Conservation (phyloP, 768 basidiomycete species). For the Lentinula lateritia region DNA sequence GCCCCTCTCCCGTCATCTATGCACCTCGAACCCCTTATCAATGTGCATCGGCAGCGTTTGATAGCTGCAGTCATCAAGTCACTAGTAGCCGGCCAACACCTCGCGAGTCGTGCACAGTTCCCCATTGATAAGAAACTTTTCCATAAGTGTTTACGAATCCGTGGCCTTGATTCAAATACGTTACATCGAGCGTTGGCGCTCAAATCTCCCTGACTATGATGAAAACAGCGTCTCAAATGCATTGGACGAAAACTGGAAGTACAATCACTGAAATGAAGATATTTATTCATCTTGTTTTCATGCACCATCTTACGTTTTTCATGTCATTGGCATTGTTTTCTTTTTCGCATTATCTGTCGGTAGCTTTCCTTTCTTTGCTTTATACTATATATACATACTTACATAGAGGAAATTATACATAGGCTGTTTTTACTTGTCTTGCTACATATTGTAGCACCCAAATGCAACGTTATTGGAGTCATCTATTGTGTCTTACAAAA, state of each 20-base stretch:
- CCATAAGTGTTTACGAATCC: constrained; percentile 66
- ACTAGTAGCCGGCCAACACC: constrained; percentile 77
- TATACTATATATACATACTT: not conserved
- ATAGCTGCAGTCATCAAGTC: constrained; percentile 79
- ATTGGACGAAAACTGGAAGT: not conserved
- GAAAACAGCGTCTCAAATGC: not conserved
- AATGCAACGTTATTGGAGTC: not conserved
- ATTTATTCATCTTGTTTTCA: not conserved
- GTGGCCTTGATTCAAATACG: constrained; percentile 54
- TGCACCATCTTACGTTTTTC: not conserved
- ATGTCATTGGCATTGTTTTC: not conserved
- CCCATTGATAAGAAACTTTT: constrained; percentile 71
- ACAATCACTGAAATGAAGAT: not conserved
- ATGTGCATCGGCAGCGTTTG: constrained; percentile 82
- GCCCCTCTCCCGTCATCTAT: constrained; percentile 70
- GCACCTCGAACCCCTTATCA: constrained; percentile 80
- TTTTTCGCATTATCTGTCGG: not conserved
- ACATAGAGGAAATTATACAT: not conserved
- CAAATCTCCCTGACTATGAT: constrained; percentile 15
- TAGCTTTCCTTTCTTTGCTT: not conserved
- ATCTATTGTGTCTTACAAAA: too few relatives aligned
- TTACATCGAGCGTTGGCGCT: constrained; percentile 41
- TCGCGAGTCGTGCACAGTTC: constrained; percentile 67
- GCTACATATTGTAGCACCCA: not conserved
- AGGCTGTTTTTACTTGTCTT: not conserved